A percentile compares a stretch with the other conserved stretches of the same genome.
phyloP scores from a whole-genome alignment of 2,329 filamentous ascomycete genomes.

The Sporothrix humicola region DNA sequence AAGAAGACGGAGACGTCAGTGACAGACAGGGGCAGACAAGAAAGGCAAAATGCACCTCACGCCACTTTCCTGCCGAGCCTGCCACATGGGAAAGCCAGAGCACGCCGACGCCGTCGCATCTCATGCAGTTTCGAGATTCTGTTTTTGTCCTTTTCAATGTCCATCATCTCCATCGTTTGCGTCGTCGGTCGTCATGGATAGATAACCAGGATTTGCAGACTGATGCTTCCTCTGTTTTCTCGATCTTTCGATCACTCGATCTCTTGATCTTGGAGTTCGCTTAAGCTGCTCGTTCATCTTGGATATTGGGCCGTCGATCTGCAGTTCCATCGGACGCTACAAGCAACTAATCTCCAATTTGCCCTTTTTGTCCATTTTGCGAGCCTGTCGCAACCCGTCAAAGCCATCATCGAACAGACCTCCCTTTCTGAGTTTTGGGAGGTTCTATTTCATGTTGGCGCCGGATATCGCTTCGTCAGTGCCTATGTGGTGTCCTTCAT shows the following conservation, averaged over 20 bases:
- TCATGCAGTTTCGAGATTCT: background rate
- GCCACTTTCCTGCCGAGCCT: background rate
- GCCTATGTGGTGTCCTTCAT: background rate
- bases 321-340: background rate
- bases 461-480: background rate
- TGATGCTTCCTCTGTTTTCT: background rate
- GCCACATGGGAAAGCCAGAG: background rate
- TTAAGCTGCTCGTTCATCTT: background rate
- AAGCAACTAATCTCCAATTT: conserved; percentile 13
- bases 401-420: background rate
- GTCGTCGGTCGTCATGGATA: background rate
- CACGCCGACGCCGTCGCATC: background rate
- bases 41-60: background rate
- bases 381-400: background rate
- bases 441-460: background rate
- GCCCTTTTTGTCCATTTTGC: background rate
- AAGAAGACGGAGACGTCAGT: background rate
- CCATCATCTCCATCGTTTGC: background rate
- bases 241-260: background rate
- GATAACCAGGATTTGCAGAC: background rate
- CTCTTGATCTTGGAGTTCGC: background rate
- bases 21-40: conserved; percentile 7
- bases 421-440: background rate
- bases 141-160: too few species aligned
- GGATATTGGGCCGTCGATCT: background rate